These are phyloP conservation scores for Aspergillus carlsbadensis DNA, from an alignment of 495 filamentous ascomycete species.

Conservation along the genomic window DNA sequence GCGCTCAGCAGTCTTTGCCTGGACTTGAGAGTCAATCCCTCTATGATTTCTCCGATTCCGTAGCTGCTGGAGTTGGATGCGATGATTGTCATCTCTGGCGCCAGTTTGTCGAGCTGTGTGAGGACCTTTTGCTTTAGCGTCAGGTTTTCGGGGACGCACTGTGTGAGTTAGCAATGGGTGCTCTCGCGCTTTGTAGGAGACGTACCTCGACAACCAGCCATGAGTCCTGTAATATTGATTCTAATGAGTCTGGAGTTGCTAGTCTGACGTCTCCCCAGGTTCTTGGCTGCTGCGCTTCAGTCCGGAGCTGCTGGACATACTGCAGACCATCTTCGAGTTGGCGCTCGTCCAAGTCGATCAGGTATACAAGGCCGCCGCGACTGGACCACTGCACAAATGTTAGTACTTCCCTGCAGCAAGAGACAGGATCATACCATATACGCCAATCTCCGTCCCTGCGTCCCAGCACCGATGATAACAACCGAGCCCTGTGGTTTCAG, in stretches of 20 bases:
- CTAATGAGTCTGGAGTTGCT: constrained; percentile 15
- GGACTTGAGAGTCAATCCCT: constrained; percentile 27
- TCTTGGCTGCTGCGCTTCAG: constrained; percentile 6
- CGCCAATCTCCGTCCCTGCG: constrained; percentile 37
- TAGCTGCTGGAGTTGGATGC: constrained; percentile 44
- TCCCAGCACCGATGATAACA: constrained; percentile 35
- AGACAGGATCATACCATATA: constrained; percentile 39
- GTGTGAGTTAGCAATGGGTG: background rate
- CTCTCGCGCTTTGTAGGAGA: no score
- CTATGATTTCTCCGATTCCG: constrained; percentile 33
- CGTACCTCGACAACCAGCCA: constrained; percentile 40
- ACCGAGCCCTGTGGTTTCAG: background rate
- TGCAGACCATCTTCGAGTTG: background rate
- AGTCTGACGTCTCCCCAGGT: constrained; percentile 20
- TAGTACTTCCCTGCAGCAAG: no score
- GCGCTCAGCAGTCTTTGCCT: constrained; percentile 27
- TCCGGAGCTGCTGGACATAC: constrained; percentile 6
- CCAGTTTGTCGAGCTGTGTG: constrained; percentile 28
- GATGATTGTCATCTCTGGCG: constrained; percentile 29
- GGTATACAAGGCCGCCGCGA: constrained; percentile 26
- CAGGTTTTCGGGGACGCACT: constrained; percentile 39
- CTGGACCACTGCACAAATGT: constrained; percentile 32
- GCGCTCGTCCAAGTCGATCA: background rate
- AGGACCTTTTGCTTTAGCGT: constrained; percentile 28
- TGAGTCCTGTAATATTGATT: constrained; percentile 20